These are phyloP conservation scores for Cyberlindnera lachancei DNA, from an alignment of 805 yeast genomes.

Conservation along the genomic window DNA sequence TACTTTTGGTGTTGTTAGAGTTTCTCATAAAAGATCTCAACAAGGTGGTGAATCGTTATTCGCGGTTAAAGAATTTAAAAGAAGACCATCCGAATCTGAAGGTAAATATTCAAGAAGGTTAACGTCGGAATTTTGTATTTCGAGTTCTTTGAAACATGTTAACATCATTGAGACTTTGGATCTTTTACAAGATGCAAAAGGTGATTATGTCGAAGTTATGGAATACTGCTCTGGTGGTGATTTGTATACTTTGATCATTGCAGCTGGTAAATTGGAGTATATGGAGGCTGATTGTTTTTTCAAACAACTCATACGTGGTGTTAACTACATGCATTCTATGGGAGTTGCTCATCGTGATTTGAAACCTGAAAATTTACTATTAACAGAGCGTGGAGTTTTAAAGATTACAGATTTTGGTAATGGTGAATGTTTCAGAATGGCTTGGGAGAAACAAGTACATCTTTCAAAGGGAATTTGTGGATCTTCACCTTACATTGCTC, in stretches of 20 bases:
- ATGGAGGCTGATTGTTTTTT: conserved; percentile 87
- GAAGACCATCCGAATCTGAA: conserved; percentile 51
- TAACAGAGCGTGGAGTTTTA: conserved; percentile 64
- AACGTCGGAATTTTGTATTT: conserved; percentile 77
- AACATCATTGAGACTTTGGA: conserved; percentile 76
- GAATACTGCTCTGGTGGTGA: conserved; percentile 82
- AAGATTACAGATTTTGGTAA: conserved; percentile 89
- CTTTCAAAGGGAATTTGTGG: conserved; percentile 75
- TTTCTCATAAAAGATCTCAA: conserved; percentile 61
- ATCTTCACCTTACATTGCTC: conserved; percentile 84
- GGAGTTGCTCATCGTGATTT: conserved; percentile 88
- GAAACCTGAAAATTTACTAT: conserved; percentile 77
- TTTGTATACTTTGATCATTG: conserved; percentile 62
- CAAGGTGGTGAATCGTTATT: conserved; percentile 43
- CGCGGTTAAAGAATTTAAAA: conserved; percentile 84
- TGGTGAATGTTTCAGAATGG: conserved; percentile 76
- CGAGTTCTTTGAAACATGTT: conserved; percentile 68
- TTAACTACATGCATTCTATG: conserved; percentile 80
- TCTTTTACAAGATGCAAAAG: conserved; percentile 71
- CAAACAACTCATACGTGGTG: conserved; percentile 79
- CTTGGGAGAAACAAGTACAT: conserved; percentile 71
- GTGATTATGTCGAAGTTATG: conserved; percentile 81
- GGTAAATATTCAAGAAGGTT: conserved; percentile 64
- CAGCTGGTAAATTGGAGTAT: conserved; percentile 71
- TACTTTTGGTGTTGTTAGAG: conserved; percentile 87